Base-by-base conservation (phyloP, 805 yeast species). In the Metschnikowia continentalis region DNA sequence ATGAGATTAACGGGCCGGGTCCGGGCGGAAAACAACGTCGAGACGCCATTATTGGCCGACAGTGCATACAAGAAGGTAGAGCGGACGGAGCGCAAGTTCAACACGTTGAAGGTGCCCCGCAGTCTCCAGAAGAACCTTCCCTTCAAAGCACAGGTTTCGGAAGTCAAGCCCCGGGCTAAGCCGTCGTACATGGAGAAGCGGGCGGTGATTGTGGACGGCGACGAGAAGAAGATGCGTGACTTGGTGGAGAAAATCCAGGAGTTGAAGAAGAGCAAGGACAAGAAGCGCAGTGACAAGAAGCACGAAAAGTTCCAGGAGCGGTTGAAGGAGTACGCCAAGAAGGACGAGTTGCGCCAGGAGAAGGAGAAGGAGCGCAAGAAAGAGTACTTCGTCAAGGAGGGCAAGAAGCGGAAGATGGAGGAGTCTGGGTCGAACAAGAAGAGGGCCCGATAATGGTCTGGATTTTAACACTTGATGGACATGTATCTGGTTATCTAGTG, bases 1-100 rank as follows among this genome's bases (percentile, higher is more conserved):
- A 90, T 94, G 96, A 81, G 96, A 64, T 76, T 92, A 54, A 94
- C 97, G 0, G 99, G 99, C 51, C 86, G 86, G 61, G 90, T 94
- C 40, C 82, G 99, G 62, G 92, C 94, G 20, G 95, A 79, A 22
- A 68, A 77, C 58, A 79, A 78, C 36, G 62, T 90, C 43, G 81
- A 79, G 19, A 82, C 94, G 0, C 92, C 92, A 44, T 69, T 64
- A 57, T 62, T 68, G 49, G 68, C 72, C 19, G 82, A 80, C 58
- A 74, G 80, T 52, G 74, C 77, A 5, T 81, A 81, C 63, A 68
- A 70, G 54, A 90, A 89, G 71, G 77, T 95, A 50, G 97, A 90
- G 70, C 81, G 99, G 63, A 75, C 72, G 26, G 90, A 87, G 58
- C 81, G 97, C 59, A 83, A 81, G 56, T 94, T 94, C 81, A 89